phyloP scores from a whole-genome alignment of 1,284 basidiomycete species.

The Bondarzewia mesenterica region DNA sequence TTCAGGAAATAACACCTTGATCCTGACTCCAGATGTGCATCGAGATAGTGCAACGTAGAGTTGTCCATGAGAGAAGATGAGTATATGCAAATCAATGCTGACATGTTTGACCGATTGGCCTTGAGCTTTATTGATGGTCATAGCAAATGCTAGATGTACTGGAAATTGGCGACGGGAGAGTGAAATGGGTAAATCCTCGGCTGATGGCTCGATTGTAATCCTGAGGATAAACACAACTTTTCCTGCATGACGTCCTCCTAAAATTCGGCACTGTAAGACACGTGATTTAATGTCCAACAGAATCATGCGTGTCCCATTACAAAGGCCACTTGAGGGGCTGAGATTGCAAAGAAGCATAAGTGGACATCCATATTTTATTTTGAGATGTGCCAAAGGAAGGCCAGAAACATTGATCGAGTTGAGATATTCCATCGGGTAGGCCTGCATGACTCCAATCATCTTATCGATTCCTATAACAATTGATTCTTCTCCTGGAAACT shows the following conservation, averaged over 20 bases:
- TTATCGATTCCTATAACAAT: constrained; percentile 22
- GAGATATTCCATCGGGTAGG: constrained; percentile 14
- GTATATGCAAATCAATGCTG: constrained; percentile 23
- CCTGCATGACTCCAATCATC: constrained; percentile 9
- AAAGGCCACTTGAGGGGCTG: constrained; percentile 23
- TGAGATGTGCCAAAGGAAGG: constrained; percentile 19
- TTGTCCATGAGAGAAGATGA: constrained; percentile 35
- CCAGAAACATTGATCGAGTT: constrained; percentile 16
- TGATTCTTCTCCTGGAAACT: constrained; percentile 20
- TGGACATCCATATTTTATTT: constrained; percentile 25
- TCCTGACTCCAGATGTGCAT: neutral
- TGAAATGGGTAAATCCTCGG: constrained; percentile 16
- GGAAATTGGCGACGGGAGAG: constrained; percentile 29
- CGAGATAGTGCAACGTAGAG: constrained; percentile 34
- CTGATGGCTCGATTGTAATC: constrained; percentile 17
- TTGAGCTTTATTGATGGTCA: constrained; percentile 37
- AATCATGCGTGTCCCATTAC: constrained; percentile 25
- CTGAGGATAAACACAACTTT: constrained; percentile 21
- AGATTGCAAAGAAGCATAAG: constrained; percentile 31
- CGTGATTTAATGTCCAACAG: constrained; percentile 10
- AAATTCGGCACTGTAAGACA: constrained; percentile 18
- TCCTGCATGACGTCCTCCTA: constrained; percentile 19
- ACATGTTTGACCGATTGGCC: constrained; percentile 29
- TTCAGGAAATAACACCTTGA: constrained; percentile 1
- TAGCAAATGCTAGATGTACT: constrained; percentile 30